A percentile compares a stretch with the other conserved stretches of the same genome.
These are phyloP conservation scores for Trichoderma citrinoviride DNA, from an alignment of 2,329 filamentous ascomycete species.

Conservation along the genomic window DNA sequence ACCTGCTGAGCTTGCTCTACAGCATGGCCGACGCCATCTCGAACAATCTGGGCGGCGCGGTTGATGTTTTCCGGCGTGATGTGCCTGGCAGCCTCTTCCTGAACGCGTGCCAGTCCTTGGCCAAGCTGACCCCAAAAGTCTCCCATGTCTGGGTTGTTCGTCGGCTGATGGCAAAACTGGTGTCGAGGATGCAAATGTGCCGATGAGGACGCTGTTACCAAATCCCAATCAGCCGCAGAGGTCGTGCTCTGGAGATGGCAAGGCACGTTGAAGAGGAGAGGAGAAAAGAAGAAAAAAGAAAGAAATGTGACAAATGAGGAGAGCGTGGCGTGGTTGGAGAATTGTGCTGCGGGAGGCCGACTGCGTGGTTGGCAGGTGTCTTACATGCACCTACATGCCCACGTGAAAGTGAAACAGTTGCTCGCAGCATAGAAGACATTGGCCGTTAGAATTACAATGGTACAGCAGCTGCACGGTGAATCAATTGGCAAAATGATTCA, in stretches of 20 bases:
- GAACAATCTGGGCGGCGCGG: neutral
- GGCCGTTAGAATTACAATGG: too few species aligned
- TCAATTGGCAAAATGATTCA: too few species aligned
- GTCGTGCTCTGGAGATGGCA: too few species aligned
- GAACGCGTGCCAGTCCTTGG: neutral
- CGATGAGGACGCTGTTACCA: too few species aligned
- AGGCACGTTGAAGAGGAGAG: neutral
- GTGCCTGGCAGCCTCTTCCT: constrained; percentile 7
- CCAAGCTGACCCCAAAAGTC: neutral
- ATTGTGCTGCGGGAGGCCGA: neutral
- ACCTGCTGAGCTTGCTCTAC: constrained; percentile 5
- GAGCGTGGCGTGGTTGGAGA: too few species aligned
- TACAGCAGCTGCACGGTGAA: too few species aligned
- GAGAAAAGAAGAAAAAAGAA: neutral
- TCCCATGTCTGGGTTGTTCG: neutral
- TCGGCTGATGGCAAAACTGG: too few species aligned
- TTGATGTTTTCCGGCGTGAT: constrained; percentile 9
- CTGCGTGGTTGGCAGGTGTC: neutral
- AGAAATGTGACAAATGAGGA: too few species aligned
- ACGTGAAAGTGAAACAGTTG: neutral
- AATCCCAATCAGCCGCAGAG: too few species aligned
- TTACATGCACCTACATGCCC: neutral
- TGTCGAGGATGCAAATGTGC: too few species aligned
- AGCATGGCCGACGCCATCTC: neutral
- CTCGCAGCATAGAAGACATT: too few species aligned